Conservation (phyloP, 257 asterid species). For the Gentiana dahurica region DNA sequence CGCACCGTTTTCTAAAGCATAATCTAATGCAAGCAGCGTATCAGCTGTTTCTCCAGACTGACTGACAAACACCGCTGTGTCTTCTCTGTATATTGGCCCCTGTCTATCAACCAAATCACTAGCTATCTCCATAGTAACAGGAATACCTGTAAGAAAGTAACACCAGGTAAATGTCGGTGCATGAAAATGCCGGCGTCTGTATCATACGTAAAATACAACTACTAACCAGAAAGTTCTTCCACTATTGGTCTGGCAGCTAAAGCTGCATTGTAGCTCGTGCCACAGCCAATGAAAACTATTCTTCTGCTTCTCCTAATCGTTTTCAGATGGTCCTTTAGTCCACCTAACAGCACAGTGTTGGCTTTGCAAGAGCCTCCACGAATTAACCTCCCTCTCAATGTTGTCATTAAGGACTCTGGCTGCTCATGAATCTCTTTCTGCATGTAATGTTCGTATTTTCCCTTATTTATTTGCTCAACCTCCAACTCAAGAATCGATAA, state of each 20-base stretch:
- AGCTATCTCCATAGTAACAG: constrained; percentile 96
- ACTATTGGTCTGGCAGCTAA: constrained; percentile 85
- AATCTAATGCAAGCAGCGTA: constrained; percentile 88
- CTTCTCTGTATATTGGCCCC: constrained; percentile 96
- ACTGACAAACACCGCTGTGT: constrained; percentile 88
- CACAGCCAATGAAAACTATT: constrained; percentile 91
- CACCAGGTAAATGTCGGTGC: background rate
- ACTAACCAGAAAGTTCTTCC: constrained; percentile 94
- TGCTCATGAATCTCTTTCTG: constrained; percentile 99
- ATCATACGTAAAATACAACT: background rate
- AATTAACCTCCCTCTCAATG: constrained; percentile 95
- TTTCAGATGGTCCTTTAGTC: constrained; percentile 87
- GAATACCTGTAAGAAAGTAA: constrained; percentile 46
- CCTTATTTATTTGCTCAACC: constrained; percentile 95
- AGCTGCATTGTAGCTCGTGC: constrained; percentile 97
- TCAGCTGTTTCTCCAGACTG: constrained; percentile 99
- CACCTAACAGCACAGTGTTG: constrained; percentile 91
- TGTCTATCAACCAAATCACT: constrained; percentile 96
- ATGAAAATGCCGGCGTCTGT: background rate
- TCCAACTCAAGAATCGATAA: constrained; percentile 91
- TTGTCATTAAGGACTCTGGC: constrained; percentile 83
- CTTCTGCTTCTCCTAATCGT: constrained; percentile 94
- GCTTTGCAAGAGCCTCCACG: constrained; percentile 90
- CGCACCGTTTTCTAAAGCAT: constrained; percentile 93
- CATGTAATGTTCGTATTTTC: constrained; percentile 93